A percentile compares a stretch with the other conserved stretches of the same genome.
Evolutionary conservation across 2,329 filamentous ascomycete genomes (phyloP).

Genomic region (Penicillium thymicola): DNA sequence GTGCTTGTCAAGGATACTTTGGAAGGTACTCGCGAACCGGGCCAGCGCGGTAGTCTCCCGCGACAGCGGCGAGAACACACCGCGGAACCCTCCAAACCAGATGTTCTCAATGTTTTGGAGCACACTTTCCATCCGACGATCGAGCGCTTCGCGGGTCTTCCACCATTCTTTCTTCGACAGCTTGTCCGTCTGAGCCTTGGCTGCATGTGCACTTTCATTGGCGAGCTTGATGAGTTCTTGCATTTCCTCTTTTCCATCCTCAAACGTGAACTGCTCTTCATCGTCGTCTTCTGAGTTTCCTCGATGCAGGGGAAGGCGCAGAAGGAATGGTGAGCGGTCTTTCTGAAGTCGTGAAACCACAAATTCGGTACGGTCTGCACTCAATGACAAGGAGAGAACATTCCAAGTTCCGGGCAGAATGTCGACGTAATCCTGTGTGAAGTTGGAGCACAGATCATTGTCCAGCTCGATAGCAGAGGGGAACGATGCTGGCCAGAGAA

Average conservation of each 20-base stretch:
- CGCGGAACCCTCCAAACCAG: slow-evolving; percentile 93
- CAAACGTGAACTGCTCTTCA: slow-evolving; percentile 74
- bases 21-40: slow-evolving; percentile 73
- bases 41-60: slow-evolving; percentile 63
- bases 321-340: slow-evolving; percentile 73
- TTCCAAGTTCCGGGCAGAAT: slow-evolving; percentile 81
- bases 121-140: slow-evolving; percentile 71
- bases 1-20: slow-evolving; percentile 75
- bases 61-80: slow-evolving; percentile 78
- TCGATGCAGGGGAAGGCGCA: slow-evolving; percentile 79
- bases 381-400: slow-evolving; percentile 79
- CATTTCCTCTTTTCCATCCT: slow-evolving; percentile 74
- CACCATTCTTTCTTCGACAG: slow-evolving; percentile 84
- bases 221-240: slow-evolving; percentile 76
- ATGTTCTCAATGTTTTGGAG: slow-evolving; percentile 83
- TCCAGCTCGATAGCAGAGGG: slow-evolving; percentile 17
- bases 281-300: slow-evolving; percentile 78
- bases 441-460: slow-evolving; percentile 54
- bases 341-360: slow-evolving; percentile 82
- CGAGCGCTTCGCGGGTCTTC: slow-evolving; percentile 76
- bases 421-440: slow-evolving; percentile 79
- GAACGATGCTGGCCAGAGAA: slow-evolving; percentile 49
- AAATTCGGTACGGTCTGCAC: slow-evolving; percentile 77
- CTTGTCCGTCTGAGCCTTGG: slow-evolving; percentile 68
- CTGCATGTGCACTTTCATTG: slow-evolving; percentile 77